Base-by-base conservation (phyloP, 2,329 filamentous ascomycete genomes). In the Penicillium sp. region DNA sequence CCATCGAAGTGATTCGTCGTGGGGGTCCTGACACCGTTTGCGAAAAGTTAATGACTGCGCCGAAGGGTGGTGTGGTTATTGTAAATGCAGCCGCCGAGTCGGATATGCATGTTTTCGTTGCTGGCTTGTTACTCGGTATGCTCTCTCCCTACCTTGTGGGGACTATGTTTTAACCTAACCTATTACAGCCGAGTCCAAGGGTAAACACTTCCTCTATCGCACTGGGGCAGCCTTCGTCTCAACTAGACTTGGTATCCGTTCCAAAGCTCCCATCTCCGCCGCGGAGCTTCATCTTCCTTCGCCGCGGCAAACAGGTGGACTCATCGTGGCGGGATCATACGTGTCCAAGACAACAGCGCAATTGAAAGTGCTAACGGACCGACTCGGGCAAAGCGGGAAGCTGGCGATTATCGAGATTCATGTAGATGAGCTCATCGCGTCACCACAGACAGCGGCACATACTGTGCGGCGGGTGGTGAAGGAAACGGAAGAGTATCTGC, bases 311-410 rank as follows among this genome's bases (percentile, higher is more conserved):
- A 66, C 67, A 0, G 80, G 80, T 0, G 79, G 79, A 0, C 59
- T 83, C 0, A 73, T 82, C 15, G 73, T 83, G 13, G 79, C 78
- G 0, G 79, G 81, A 0, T 80, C 77, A 0, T 82, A 83, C 39
- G 79, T 82, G 0, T 78, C 79, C 2, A 82, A 82, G 54, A 83
- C 80, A 0, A 82, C 80, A 0, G 73, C 76, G 0, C 80, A 82
- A 47, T 62, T 82, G 0, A 71, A 75, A 24, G 62, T 65, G 2
- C 57, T 82, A 7, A 64, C 67, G 0, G 60, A 68, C 1, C 63
- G 64, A 13, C 70, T 74, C 0, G 72, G 70, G 0, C 51, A 63
- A 0, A 64, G 45, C 1, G 61, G 53, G 9, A 40, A 71, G n/a
- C 62, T 81, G 0, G 72, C 68, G 0, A 73, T 71, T 0, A 70